Base-by-base conservation (phyloP, 2,329 filamentous ascomycete genomes). In the Aspergillus alliaceus region DNA sequence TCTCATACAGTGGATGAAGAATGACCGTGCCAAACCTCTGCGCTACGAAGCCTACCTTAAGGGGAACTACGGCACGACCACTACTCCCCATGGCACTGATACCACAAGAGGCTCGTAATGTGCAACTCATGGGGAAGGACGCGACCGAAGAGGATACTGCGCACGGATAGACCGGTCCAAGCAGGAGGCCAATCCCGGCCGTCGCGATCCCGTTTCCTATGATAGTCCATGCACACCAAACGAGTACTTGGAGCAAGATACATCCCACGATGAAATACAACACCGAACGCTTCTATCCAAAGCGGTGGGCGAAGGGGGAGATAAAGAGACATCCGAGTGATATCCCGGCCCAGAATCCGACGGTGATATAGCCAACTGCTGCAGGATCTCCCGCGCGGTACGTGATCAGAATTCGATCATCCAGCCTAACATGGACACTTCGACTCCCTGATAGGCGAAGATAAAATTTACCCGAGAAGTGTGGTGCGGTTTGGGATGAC, bases 121-220 rank as follows among this genome's bases (percentile, higher is more conserved):
- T 14, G 14, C 15, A 15, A 1, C 14, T 15, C 11, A 14, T 14
- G 14, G 32, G 14, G 82, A 58, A 88, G 76, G 24, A 85, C 80
- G 39, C 85, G 82, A 2, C 64, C 27, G 87, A 84, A n/a, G n/a
- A n/a, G n/a, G n/a, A n/a, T n/a, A n/a, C n/a, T n/a, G n/a, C n/a
- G 68, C 89, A 92, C 0, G 91, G 90, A 67, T 93, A 96, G 4
- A 96, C 82, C 0, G 91, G 90, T 0, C 91, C 91, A 0, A 96
- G 78, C 29, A 95, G 73, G 6, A 95, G 73, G 11, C 91, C 91
- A n/a, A 95, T 81, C 24, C 95, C 64, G 4, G 85, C 78, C 3
- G 90, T 82, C 2, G 86, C 82, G 1, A 90, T 86, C 15, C 87
- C 85, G 62, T 89, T 82, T 12, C 86, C 86, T 29, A 90, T 77